Evolutionary conservation across 1,284 basidiomycete genomes (phyloP), one percentile per base, ranked within the genome.

Genomic region (Apiotrichum gamsii): DNA sequence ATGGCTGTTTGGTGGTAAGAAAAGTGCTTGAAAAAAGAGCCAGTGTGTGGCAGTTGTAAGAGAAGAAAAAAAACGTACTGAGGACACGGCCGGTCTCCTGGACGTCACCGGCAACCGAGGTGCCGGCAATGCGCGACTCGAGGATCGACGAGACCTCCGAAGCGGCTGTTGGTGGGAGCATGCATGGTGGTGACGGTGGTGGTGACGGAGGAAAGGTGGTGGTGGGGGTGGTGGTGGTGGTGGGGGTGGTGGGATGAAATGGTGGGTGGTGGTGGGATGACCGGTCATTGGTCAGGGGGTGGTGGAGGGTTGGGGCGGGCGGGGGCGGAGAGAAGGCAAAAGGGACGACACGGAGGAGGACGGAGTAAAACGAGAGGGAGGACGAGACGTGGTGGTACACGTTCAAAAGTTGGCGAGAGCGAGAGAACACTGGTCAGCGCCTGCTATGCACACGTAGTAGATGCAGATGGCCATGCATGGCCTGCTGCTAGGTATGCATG

Each of bases 121-220:
- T 82, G 74, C 94, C 93, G 64, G 93, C 83, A 75, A 98, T 98
- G 75, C 94, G 90, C 72, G 87, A 87, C 82, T 98, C 94, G 71
- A 98, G 84, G 78, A 98, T 97, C 67, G 90, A 91, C 54, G 91
- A 94, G 66, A 98, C 94, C 82, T 98, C 94, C 69, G 93, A 94
- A 63, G 93, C 93, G 75, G 91, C 94, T 96, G 66, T 52, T 37
- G 44, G 11, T 33, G 18, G 11, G 6, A 11, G 8, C 6, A 28
- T 6, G 25, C 11, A 16, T 11, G 11, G 25, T 28, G 25, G 25
- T 28, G 25, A n/a, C n/a, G n/a, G n/a, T 32, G n/a, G n/a, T n/a
- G n/a, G n/a, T n/a, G n/a, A n/a, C 19, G 24, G 19, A 28, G 6
- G 25, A 6, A 28, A 28, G 25, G 25, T 11, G 11, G 25, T 28